Conservation (phyloP, 1,139 yeast species). For the Magnusiomyces tetraspermus region DNA sequence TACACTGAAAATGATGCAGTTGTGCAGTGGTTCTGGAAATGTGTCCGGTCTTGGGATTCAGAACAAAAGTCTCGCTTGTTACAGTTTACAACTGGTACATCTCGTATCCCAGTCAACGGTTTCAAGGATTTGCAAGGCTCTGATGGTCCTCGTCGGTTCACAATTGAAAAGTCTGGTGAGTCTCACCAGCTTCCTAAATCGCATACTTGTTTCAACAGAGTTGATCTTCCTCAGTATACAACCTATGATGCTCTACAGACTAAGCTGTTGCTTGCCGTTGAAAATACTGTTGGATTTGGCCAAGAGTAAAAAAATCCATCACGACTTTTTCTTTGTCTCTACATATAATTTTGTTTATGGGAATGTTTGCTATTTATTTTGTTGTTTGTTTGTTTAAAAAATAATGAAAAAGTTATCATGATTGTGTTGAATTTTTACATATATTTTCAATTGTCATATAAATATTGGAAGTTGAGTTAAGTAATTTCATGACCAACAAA, state of each 20-base stretch:
- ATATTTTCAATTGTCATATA: too few species aligned
- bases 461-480: too few species aligned
- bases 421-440: too few species aligned
- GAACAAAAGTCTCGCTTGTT: conserved; percentile 89
- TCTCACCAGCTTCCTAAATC: conserved; percentile 80
- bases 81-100: conserved; percentile 95
- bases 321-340: too few species aligned
- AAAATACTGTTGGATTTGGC: too few species aligned
- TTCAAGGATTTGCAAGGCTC: conserved; percentile 86
- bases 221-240: conserved; percentile 89
- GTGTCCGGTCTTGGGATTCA: conserved; percentile 88
- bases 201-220: conserved; percentile 93
- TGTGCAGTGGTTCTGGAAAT: conserved; percentile 97
- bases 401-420: too few species aligned
- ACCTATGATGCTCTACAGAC: conserved; percentile 78
- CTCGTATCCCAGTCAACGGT: conserved; percentile 91
- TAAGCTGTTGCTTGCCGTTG: too few species aligned
- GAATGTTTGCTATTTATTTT: too few species aligned
- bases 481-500: too few species aligned
- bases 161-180: conserved; percentile 86
- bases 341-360: too few species aligned
- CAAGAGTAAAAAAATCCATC: too few species aligned
- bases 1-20: conserved; percentile 79
- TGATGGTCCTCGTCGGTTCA: conserved; percentile 76
- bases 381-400: too few species aligned